Evolutionary conservation across 805 yeast species (phyloP).

Genomic region (Candida coleopterorum): DNA sequence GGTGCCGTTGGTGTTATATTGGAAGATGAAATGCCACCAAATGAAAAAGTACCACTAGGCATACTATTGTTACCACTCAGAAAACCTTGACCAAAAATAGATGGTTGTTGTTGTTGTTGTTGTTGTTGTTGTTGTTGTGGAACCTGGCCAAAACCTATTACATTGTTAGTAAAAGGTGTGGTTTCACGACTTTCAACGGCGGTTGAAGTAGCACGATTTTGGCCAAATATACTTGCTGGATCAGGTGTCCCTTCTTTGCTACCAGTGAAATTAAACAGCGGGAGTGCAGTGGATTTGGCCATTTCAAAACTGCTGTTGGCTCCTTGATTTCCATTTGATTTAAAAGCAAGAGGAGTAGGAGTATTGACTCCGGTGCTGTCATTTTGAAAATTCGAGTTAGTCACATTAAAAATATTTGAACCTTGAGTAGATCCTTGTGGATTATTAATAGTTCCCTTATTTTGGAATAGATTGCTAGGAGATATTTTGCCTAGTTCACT

Average conservation of each 20-base stretch:
- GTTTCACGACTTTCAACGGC: constrained; percentile 1
- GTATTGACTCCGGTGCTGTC: constrained; percentile 5
- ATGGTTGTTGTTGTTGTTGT: constrained; percentile 5
- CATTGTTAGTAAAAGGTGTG: constrained; percentile 3
- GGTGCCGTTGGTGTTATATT: constrained; percentile 5
- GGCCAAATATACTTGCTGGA: constrained; percentile 28
- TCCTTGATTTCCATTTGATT: neutral
- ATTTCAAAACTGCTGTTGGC: neutral
- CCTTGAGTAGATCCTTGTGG: neutral
- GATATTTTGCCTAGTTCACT: neutral
- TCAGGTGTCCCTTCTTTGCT: constrained; percentile 25
- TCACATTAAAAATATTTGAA: neutral
- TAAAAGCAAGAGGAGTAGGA: constrained; percentile 11
- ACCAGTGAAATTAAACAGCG: constrained; percentile 20
- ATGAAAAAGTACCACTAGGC: constrained; percentile 6
- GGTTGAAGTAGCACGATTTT: neutral
- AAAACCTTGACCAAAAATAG: neutral
- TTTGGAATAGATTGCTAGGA: neutral
- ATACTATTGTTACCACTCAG: neutral
- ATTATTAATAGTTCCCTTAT: neutral
- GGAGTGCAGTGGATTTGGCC: neutral
- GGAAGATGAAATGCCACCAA: constrained; percentile 11
- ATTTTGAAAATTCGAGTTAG: neutral
- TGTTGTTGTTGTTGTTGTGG: neutral
- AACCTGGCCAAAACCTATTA: neutral